Evolutionary conservation across 352 stramenopile genomes (phyloP), one percentile per base, ranked within the genome.

Genomic region (Chrysophaeum taylorii): DNA sequence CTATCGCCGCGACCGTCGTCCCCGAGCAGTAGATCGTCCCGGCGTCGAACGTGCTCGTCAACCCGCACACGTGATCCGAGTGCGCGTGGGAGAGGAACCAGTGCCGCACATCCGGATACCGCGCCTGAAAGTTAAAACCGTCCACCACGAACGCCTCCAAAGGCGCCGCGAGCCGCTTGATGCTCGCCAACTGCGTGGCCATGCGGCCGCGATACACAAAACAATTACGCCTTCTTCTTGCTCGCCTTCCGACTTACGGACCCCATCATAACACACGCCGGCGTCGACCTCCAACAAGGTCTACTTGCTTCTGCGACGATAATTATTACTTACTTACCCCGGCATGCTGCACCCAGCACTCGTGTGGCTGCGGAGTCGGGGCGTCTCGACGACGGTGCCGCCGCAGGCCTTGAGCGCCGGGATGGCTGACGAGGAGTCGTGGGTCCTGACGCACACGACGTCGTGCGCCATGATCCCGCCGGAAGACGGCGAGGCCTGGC

Each of bases 21-120:
- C 2, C 4, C 7, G 7, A 36, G 52, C 52, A 63, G 33, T 63
- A 63, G 52, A 63, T 35, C 27, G 52, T 63, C 9, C 48, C 48
- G 27, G 52, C 52, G 52, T 63, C 52, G 52, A 63, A 63, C 27
- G 2, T n/a, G 2, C 7, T 31, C 7, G 9, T 15, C 7, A 63
- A 23, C 27, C 52, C 52, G 52, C 52, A 63, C 25, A 31, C 39
- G 52, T 63, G 52, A 31, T 63, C 52, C 27, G 27, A 14, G 52
- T 63, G 52, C 52, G 52, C 52, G 52, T 63, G 52, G 27, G 52
- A 41, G 9, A 63, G 29, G 7, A 63, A 14, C 52, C 52, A 63
- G 52, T 63, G 52, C 9, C 29, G 25, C 5, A 7, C 5, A 31
- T 39, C 52, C 25, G 52, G 52, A 31, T 41, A 63, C 25, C 5